Percentiles rank a stretch among this genome's conserved stretches.
Evolutionary conservation across 768 basidiomycete species (phyloP).

Genomic region (Mycena maculata): DNA sequence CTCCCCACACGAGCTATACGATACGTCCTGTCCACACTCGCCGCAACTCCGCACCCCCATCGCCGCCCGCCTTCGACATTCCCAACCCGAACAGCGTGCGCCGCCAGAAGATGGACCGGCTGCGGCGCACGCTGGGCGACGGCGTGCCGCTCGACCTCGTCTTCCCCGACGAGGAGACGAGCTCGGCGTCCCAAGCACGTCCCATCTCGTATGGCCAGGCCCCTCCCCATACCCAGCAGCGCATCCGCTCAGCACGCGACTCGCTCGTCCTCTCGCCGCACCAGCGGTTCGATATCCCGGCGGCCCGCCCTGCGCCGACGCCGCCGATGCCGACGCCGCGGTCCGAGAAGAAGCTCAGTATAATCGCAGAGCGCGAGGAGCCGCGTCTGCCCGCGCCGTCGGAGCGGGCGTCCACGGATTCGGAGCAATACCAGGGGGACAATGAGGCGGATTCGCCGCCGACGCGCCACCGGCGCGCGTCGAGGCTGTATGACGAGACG

Average conservation of each 20-base stretch:
- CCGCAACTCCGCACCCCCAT: slow-evolving; percentile 40
- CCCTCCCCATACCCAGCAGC: slow-evolving; percentile 9
- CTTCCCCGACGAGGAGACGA: slow-evolving; percentile 54
- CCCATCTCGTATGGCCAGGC: no score
- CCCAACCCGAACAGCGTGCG: slow-evolving; percentile 55
- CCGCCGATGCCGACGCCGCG: slow-evolving; percentile 17
- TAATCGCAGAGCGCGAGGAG: slow-evolving; percentile 33
- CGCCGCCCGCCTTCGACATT: slow-evolving; percentile 53
- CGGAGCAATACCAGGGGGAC: slow-evolving; percentile 30
- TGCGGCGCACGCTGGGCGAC: slow-evolving; percentile 71
- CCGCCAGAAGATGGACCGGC: slow-evolving; percentile 71
- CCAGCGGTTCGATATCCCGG: slow-evolving; percentile 1
- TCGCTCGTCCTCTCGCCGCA: slow-evolving; percentile 17
- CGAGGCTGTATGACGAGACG: slow-evolving; percentile 10
- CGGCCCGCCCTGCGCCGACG: slow-evolving; percentile 13
- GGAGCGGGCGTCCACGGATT: slow-evolving; percentile 24
- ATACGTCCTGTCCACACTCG: slow-evolving; percentile 36
- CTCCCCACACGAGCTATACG: slow-evolving; percentile 34
- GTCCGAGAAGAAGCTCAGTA: slow-evolving; percentile 32
- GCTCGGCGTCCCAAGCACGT: no score
- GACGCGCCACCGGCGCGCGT: slow-evolving; percentile 15
- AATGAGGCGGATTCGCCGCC: slow-evolving; percentile 21
- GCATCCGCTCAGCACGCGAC: slow-evolving; percentile 32
- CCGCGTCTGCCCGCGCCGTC: slow-evolving; percentile 1
- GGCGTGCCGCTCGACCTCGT: slow-evolving; percentile 72